Evolutionary conservation across 2,329 filamentous ascomycete genomes (phyloP), one percentile per base, ranked within the genome.

Genomic region (Colletotrichum sp.): DNA sequence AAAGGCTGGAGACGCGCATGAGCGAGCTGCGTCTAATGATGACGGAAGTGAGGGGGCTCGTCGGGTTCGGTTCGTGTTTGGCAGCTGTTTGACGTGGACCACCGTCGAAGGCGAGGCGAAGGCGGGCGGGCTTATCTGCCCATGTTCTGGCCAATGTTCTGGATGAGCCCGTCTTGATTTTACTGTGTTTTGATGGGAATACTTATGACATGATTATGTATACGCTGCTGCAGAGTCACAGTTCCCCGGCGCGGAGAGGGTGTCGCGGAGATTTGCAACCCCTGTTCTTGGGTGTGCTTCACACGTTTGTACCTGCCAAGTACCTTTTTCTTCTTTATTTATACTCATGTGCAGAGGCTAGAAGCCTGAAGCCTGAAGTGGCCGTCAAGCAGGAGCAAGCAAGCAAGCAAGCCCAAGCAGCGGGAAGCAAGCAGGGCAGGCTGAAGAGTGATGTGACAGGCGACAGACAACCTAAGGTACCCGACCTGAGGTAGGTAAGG

Each of bases 221-320:
- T 64, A 58, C 39, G 65, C 30, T 52, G 66, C 68, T 70, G 67
- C 67, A 70, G 66, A 69, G 27, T 62, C 36, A 62, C 56, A 9
- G 36, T 62, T 70, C 56, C 67, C 67, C 67, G 67, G 67, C n/a
- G 36, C 34, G 12, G 43, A 58, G 56, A 74, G 43, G 71, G 66
- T 74, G 71, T 65, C 71, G 58, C 71, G 71, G 71, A 74, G 73
- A 73, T 61, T 75, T 75, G 64, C 64, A 73, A 75, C 70, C 70
- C 73, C 43, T 22, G 43, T 52, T 52, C n/a, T 52, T 72, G 62
- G 62, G 34, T 48, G 32, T 43, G 32, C 12, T 25, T n/a, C 48
- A 27, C 56, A 43, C 60, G n/a, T 22, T 28, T 61, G 66, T 68
- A 60, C 52, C 22, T 13, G 16, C 52, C 12, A 68, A 68, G 66